These are phyloP conservation scores for Cytospora chrysosperma DNA, from an alignment of 2,329 filamentous ascomycete genomes.

Conservation along the genomic window DNA sequence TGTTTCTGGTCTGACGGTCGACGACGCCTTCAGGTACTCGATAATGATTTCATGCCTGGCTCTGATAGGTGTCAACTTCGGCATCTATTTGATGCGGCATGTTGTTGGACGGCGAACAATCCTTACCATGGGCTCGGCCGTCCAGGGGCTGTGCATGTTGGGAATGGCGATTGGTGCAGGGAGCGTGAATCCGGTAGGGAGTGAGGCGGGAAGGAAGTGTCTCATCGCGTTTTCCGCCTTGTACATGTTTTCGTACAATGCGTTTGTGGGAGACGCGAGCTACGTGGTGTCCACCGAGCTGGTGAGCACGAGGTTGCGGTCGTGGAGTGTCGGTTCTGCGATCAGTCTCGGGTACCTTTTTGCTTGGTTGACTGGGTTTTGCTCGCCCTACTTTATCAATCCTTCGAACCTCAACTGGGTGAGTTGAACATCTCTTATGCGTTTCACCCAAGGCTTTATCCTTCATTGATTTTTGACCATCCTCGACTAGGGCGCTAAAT, in stretches of 20 bases:
- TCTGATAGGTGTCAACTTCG: slow-evolving; percentile 47
- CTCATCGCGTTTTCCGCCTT: slow-evolving; percentile 38
- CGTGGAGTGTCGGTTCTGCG: slow-evolving; percentile 49
- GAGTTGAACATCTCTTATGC: background rate
- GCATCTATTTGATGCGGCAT: slow-evolving; percentile 48
- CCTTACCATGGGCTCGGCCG: slow-evolving; percentile 45
- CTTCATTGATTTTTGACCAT: background rate
- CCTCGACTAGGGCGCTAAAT: slow-evolving; percentile 38
- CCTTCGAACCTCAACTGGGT: slow-evolving; percentile 41
- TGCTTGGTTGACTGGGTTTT: slow-evolving; percentile 45
- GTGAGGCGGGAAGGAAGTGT: slow-evolving; percentile 32
- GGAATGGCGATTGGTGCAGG: slow-evolving; percentile 40
- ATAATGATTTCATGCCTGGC: slow-evolving; percentile 51
- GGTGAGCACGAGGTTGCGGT: slow-evolving; percentile 40
- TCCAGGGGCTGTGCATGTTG: slow-evolving; percentile 45
- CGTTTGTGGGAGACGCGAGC: slow-evolving; percentile 40
- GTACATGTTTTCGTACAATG: slow-evolving; percentile 39
- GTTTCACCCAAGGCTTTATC: no score
- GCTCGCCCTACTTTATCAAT: slow-evolving; percentile 48
- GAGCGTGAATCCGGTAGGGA: slow-evolving; percentile 25
- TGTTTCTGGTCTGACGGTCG: slow-evolving; percentile 40
- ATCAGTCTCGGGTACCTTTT: slow-evolving; percentile 48
- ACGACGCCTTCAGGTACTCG: slow-evolving; percentile 47
- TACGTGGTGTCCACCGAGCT: slow-evolving; percentile 44
- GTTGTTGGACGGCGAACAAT: slow-evolving; percentile 46